Evolutionary conservation across 1,139 yeast species (phyloP).

Genomic region (Candida frijolesensis): DNA sequence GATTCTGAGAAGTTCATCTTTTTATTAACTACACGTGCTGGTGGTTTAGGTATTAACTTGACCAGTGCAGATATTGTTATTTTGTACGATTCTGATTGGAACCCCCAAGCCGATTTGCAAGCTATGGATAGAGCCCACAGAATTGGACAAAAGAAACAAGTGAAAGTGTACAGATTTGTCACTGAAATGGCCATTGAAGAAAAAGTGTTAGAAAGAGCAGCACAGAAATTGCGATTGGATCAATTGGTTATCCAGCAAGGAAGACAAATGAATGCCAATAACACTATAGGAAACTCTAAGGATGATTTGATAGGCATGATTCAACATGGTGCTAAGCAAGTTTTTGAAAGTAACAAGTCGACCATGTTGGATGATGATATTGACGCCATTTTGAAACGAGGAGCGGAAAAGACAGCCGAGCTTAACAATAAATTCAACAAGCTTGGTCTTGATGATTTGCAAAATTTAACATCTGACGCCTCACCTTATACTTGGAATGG

Average conservation of each 20-base stretch:
- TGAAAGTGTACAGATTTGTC: constrained; percentile 85
- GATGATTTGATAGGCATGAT: constrained; percentile 93
- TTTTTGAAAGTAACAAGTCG: constrained; percentile 56
- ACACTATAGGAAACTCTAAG: constrained; percentile 51
- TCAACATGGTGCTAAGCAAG: constrained; percentile 93
- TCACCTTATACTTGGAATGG: constrained; percentile 99
- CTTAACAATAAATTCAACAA: constrained; percentile 79
- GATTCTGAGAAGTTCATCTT: constrained; percentile 83
- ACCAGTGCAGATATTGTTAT: constrained; percentile 92
- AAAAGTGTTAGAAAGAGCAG: constrained; percentile 92
- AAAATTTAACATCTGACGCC: constrained; percentile 82
- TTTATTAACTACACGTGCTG: constrained; percentile 94
- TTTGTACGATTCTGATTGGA: constrained; percentile 95
- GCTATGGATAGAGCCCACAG: constrained; percentile 99
- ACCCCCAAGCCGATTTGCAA: constrained; percentile 97
- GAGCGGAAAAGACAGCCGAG: constrained; percentile 78
- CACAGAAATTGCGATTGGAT: constrained; percentile 88
- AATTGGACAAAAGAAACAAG: constrained; percentile 97
- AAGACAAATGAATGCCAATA: constrained; percentile 50
- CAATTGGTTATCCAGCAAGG: constrained; percentile 97
- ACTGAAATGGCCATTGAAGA: constrained; percentile 97
- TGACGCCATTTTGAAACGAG: constrained; percentile 73
- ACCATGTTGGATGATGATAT: constrained; percentile 68
- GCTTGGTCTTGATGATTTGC: constrained; percentile 88
- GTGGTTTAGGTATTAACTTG: constrained; percentile 94